Evolutionary conservation across 2,329 filamentous ascomycete species (phyloP).

Genomic region (Trichophyton mentagrophytes): DNA sequence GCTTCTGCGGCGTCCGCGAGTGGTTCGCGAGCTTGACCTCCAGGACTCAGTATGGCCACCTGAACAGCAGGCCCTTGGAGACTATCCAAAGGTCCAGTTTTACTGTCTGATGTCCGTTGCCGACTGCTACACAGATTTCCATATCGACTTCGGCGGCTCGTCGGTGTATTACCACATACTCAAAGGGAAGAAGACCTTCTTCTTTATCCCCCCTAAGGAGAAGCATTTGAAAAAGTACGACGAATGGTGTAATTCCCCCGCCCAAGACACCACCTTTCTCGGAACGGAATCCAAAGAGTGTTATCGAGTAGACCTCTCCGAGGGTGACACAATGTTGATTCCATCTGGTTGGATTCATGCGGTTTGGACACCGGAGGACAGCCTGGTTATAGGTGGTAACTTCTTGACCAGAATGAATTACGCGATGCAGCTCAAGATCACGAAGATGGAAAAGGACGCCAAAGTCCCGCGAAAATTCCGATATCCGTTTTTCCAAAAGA

Average conservation of each 20-base stretch:
- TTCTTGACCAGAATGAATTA: slow-evolving; percentile 55
- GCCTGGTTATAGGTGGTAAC: slow-evolving; percentile 58
- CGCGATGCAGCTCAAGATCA: slow-evolving; percentile 52
- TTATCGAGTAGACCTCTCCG: slow-evolving; percentile 52
- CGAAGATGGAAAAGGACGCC: slow-evolving; percentile 54
- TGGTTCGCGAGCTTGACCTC: slow-evolving; percentile 50
- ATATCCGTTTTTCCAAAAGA: slow-evolving; percentile 56
- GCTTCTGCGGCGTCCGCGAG: slow-evolving; percentile 49
- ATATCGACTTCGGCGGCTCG: slow-evolving; percentile 59
- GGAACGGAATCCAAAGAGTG: slow-evolving; percentile 53
- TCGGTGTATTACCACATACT: slow-evolving; percentile 60
- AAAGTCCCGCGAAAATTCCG: slow-evolving; percentile 53
- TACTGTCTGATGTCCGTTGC: slow-evolving; percentile 60
- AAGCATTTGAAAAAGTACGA: slow-evolving; percentile 58
- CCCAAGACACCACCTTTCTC: slow-evolving; percentile 54
- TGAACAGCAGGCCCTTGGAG: slow-evolving; percentile 40
- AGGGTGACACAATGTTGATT: slow-evolving; percentile 58
- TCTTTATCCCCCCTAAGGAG: slow-evolving; percentile 57
- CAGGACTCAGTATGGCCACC: slow-evolving; percentile 41
- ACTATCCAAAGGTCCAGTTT: slow-evolving; percentile 53
- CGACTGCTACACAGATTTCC: slow-evolving; percentile 59
- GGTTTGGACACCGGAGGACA: slow-evolving; percentile 58
- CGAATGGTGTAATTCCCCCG: slow-evolving; percentile 55
- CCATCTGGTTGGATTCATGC: slow-evolving; percentile 61
- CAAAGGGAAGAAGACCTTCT: slow-evolving; percentile 57